Conservation (phyloP, 306 rosid genomes). For the Cucurbita pepo region DNA sequence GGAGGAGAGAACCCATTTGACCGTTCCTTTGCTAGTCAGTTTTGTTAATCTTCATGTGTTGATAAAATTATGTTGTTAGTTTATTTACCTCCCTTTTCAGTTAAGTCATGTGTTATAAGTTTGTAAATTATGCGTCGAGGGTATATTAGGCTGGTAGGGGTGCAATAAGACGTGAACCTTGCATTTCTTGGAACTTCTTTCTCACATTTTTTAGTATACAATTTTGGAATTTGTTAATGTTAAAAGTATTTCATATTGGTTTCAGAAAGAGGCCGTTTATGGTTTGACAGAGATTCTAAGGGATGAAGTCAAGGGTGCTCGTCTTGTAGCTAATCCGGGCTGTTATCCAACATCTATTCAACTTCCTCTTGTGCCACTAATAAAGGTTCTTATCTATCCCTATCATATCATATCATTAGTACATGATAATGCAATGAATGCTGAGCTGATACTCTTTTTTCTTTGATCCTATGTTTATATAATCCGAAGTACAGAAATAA, state of each 20-base stretch:
- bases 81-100: background rate
- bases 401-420: background rate
- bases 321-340: constrained; percentile 92
- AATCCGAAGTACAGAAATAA: background rate
- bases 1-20: no score
- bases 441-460: background rate
- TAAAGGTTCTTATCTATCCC: constrained; percentile 40
- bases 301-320: constrained; percentile 55
- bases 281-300: constrained; percentile 85
- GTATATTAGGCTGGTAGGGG: background rate
- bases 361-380: constrained; percentile 82
- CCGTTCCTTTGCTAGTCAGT: background rate
- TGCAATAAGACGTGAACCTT: background rate
- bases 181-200: background rate
- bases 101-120: background rate
- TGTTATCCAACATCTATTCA: constrained; percentile 94
- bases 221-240: constrained; percentile 1
- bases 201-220: background rate
- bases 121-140: background rate
- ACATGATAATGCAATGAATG: background rate
- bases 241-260: constrained; percentile 12
- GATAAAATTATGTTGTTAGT: background rate
- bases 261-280: constrained; percentile 82
- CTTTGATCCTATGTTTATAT: background rate
- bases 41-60: background rate